Evolutionary conservation across 306 rosid genomes (phyloP).

Genomic region (Astragalus glycyphyllos): DNA sequence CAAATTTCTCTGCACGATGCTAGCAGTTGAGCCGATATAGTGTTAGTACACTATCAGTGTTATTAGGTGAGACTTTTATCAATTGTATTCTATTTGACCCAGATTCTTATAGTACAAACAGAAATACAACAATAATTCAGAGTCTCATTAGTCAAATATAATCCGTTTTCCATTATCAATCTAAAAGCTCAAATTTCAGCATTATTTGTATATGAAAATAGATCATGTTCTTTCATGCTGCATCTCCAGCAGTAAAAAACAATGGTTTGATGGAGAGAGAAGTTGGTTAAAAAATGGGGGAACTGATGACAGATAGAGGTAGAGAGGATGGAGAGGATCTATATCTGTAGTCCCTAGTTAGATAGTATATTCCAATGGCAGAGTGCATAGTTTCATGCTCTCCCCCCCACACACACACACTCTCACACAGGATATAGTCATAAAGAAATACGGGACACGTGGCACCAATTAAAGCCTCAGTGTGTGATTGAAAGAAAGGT

Average conservation of each 20-base stretch:
- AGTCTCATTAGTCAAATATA: constrained; percentile 1
- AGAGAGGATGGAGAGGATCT: too few relatives aligned
- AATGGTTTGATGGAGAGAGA: too few relatives aligned
- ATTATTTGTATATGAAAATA: not conserved
- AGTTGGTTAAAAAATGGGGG: too few relatives aligned
- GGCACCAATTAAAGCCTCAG: constrained; percentile 1
- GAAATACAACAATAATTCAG: constrained; percentile 5
- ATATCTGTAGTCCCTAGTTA: not conserved
- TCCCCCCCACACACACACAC: too few relatives aligned
- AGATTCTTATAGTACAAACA: not conserved
- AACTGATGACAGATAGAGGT: too few relatives aligned
- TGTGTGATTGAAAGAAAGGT: constrained; percentile 21
- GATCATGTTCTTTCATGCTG: too few relatives aligned
- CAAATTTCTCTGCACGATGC: not conserved
- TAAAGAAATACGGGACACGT: not conserved
- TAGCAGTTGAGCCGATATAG: constrained; percentile 7
- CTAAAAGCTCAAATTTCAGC: constrained; percentile 11
- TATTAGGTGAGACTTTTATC: not conserved
- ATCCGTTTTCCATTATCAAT: constrained; percentile 12
- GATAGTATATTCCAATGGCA: not conserved
- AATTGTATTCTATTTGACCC: constrained; percentile 19
- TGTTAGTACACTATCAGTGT: not conserved
- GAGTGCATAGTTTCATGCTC: not conserved
- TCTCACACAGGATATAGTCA: not conserved
- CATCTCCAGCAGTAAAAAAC: too few relatives aligned